phyloP scores from a whole-genome alignment of 257 asterid species.

The Ehretia macrophylla region DNA sequence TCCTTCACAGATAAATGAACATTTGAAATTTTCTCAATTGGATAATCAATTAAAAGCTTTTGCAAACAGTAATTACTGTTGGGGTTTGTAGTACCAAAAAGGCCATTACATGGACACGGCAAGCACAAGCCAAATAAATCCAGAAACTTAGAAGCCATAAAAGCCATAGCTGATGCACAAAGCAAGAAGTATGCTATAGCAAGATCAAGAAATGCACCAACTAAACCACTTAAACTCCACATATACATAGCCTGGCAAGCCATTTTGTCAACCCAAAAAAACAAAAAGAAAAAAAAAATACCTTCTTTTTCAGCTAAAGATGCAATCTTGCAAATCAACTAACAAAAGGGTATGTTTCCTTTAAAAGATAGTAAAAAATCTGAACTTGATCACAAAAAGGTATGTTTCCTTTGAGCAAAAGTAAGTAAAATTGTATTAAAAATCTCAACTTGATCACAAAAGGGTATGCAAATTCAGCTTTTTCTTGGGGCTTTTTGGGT shows the following conservation, averaged over 20 bases:
- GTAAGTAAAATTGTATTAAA: no score
- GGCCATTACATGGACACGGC: slow-evolving; percentile 77
- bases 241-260: slow-evolving; percentile 47
- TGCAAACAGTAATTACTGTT: slow-evolving; percentile 40
- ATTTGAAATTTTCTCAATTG: slow-evolving; percentile 51
- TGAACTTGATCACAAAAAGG: background rate
- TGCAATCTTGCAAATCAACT: slow-evolving; percentile 13
- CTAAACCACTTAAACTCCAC: slow-evolving; percentile 75
- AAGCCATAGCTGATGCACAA: slow-evolving; percentile 67
- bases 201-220: slow-evolving; percentile 84
- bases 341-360: background rate
- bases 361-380: slow-evolving; percentile 1
- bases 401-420: no score
- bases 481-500: background rate
- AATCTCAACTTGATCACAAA: background rate
- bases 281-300: slow-evolving; percentile 18
- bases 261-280: slow-evolving; percentile 25
- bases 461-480: background rate
- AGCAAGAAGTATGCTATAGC: slow-evolving; percentile 63
- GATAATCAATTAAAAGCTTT: slow-evolving; percentile 54
- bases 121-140: slow-evolving; percentile 59
- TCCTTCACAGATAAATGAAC: slow-evolving; percentile 53
- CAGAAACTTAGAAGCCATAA: slow-evolving; percentile 55
- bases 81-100: slow-evolving; percentile 29
- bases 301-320: slow-evolving; percentile 20